Evolutionary conservation across 1,284 basidiomycete genomes (phyloP).

Genomic region (Vanrija pseudolonga): DNA sequence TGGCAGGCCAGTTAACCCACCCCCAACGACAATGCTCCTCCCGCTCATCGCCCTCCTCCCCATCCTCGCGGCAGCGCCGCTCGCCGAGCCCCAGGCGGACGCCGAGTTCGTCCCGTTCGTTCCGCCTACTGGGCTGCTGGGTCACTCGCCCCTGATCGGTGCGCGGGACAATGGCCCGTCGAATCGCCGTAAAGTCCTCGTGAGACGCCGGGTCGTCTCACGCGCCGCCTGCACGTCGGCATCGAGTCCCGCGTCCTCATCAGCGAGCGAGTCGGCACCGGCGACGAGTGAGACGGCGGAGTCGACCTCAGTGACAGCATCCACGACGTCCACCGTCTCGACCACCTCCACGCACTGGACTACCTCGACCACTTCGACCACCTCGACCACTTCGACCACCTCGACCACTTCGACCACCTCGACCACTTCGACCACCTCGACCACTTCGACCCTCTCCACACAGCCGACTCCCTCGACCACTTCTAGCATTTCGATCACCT

Average conservation of each 20-base stretch:
- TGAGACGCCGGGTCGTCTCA: no score
- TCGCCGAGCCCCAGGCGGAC: not conserved
- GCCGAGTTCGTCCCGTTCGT: not conserved
- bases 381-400: not conserved
- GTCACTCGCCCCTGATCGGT: no score
- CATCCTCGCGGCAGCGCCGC: conserved; percentile 1
- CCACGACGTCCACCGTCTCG: no score
- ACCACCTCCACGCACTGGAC: no score
- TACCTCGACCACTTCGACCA: not conserved
- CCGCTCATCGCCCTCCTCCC: conserved; percentile 20
- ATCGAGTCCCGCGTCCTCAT: no score
- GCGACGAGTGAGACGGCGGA: no score
- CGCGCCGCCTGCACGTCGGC: no score
- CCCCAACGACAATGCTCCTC: not conserved
- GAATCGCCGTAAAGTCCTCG: no score
- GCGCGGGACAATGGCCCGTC: no score
- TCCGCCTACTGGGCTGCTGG: not conserved
- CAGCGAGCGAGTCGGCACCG: no score
- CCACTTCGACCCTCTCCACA: not conserved
- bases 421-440: not conserved
- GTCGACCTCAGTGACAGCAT: no score
- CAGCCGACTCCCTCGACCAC: not conserved
- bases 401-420: not conserved
- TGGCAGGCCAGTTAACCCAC: not conserved
- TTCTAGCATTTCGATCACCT: no score